Evolutionary conservation across 202 grass and related monocot genomes (phyloP), one percentile per base, ranked within the genome.

Genomic region (Digitaria exilis): DNA sequence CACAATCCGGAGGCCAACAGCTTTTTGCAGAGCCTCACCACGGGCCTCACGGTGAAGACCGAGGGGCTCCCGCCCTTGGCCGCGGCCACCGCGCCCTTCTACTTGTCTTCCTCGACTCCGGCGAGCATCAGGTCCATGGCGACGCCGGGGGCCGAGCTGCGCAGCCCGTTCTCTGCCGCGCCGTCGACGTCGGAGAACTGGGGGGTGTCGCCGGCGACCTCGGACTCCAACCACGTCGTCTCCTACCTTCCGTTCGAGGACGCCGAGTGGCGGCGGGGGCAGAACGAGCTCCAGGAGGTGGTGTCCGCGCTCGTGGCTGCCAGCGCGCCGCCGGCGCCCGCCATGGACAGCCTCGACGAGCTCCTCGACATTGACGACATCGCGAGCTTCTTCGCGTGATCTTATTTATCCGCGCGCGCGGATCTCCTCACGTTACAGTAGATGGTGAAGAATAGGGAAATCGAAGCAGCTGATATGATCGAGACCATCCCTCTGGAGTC

Each of bases 1-100:
- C 39, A 28, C 24, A 87, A 79, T 26, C 45, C 68, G 48, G 75
- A 82, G 4, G 84, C 72, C 4, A 14, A 45, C 1, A 62, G 22
- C 26, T 52, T 58, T 32, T 83, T 97, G 10, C 45, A 86, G 18
- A 88, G 30, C 80, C 76, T 92, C 32, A 80, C 71, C 78, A 49
- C 92, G 4, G 68, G 30, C 10, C 62, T 89, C 19, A 91, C 71
- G 25, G 90, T 93, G 15, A 84, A 95, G 79, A 93, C 90, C 13
- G 88, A 91, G 79, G 88, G 67, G 24, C 65, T 78, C 28, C 70
- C 70, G 43, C 62, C 49, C 19, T 13, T 31, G 16, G 5, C 64
- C 10, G 19, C 46, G 34, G 16, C 83, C 14, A 9, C 77, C 34
- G 12, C 79, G 45, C 59, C 86, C 13, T 90, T 87, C 83, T 73